Conservation (phyloP, 306 rosid species). For the Prinsepia uniflora region DNA sequence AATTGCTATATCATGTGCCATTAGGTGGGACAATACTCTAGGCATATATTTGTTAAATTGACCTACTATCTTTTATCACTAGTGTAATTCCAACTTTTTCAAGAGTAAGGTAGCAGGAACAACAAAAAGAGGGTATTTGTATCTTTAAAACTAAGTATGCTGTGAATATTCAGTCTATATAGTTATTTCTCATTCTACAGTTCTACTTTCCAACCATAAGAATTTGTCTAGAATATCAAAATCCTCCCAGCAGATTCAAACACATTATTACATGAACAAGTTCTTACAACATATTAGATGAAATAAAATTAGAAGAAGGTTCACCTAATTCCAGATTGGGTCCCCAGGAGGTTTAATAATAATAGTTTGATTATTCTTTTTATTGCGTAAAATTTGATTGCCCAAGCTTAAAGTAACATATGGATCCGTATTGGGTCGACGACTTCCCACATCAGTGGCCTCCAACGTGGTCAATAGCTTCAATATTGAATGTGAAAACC, state of each 20-base stretch:
- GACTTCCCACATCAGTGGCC: no score
- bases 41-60: background rate
- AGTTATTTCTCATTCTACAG: background rate
- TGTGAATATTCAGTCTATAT: background rate
- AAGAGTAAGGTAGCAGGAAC: no score
- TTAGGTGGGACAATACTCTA: background rate
- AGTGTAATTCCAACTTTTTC: background rate
- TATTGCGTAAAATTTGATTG: constrained; percentile 80
- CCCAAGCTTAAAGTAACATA: constrained; percentile 79
- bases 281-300: constrained; percentile 5
- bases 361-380: constrained; percentile 96
- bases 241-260: constrained; percentile 58
- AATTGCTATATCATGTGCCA: background rate
- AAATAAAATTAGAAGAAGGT: constrained; percentile 22
- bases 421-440: constrained; percentile 56
- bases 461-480: no score
- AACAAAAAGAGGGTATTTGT: background rate
- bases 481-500: no score
- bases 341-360: constrained; percentile 91
- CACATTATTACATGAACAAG: constrained; percentile 14
- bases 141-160: background rate
- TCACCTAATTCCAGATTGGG: constrained; percentile 99
- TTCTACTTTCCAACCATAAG: background rate
- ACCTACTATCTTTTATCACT: background rate
- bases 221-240: constrained; percentile 59